These are phyloP conservation scores for Venturia carpophila DNA, from an alignment of 2,329 filamentous ascomycete species.

Conservation along the genomic window DNA sequence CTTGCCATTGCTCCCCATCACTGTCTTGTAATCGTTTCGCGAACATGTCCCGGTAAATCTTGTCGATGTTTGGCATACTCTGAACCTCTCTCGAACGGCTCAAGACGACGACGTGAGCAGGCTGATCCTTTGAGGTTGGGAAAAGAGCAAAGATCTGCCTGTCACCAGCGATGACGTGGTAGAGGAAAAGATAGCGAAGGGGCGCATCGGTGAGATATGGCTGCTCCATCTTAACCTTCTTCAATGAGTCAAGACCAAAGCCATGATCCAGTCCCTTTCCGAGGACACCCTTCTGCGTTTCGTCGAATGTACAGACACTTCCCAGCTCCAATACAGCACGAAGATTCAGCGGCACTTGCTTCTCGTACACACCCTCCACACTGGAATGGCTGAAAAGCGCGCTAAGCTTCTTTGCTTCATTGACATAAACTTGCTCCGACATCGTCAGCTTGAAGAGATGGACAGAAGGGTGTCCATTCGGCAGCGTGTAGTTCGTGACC, in stretches of 20 bases:
- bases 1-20: conserved; percentile 60
- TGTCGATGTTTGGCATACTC: conserved; percentile 82
- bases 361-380: conserved; percentile 96
- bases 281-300: conserved; percentile 79
- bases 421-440: conserved; percentile 77
- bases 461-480: conserved; percentile 88
- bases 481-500: conserved; percentile 83
- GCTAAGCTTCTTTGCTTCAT: conserved; percentile 74
- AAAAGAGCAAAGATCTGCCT: conserved; percentile 91
- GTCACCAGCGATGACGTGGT: conserved; percentile 85
- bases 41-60: conserved; percentile 74
- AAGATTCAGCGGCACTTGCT: conserved; percentile 77
- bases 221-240: conserved; percentile 56
- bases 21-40: conserved; percentile 41
- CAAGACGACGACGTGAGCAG: conserved; percentile 77
- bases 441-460: conserved; percentile 93
- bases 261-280: conserved; percentile 89
- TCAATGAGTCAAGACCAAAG: conserved; percentile 75
- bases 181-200: conserved; percentile 82
- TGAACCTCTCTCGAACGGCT: conserved; percentile 74
- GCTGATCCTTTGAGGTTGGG: conserved; percentile 60
- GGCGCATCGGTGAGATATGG: conserved; percentile 69
- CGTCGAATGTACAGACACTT: conserved; percentile 87
- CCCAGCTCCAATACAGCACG: conserved; percentile 84
- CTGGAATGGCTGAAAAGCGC: conserved; percentile 83